These are phyloP conservation scores for Hygrocybe punicea DNA, from an alignment of 768 basidiomycete species.

Conservation along the genomic window DNA sequence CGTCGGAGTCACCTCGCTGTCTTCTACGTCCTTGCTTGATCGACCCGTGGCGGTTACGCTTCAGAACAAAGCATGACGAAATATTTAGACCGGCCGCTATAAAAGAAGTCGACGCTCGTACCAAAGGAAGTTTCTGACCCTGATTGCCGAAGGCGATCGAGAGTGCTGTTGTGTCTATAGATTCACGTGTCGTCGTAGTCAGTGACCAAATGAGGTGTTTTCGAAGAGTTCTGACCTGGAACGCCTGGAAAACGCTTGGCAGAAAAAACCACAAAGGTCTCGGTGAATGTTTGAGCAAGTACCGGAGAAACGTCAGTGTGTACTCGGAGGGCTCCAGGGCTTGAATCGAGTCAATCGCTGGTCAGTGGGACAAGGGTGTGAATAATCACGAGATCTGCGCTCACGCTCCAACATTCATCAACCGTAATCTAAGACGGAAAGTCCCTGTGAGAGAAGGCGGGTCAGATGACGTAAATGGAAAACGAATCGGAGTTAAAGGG, in stretches of 20 bases:
- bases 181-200: conserved; percentile 16
- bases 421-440: conserved; percentile 80
- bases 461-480: conserved; percentile 9
- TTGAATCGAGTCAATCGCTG: conserved; percentile 30
- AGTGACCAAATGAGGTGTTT: background rate
- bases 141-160: conserved; percentile 88
- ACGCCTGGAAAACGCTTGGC: conserved; percentile 96
- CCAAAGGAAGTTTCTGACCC: conserved; percentile 85
- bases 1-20: conserved; percentile 61
- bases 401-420: conserved; percentile 91
- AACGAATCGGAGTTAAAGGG: conserved; percentile 7
- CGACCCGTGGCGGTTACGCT: conserved; percentile 82
- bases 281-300: conserved; percentile 79
- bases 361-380: conserved; percentile 14
- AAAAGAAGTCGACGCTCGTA: conserved; percentile 60
- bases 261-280: conserved; percentile 82
- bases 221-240: conserved; percentile 54
- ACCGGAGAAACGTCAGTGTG: conserved; percentile 71
- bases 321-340: conserved; percentile 60
- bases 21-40: conserved; percentile 64
- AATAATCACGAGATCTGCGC: conserved; percentile 33
- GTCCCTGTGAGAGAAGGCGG: conserved; percentile 48
- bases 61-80: conserved; percentile 16
- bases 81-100: conserved; percentile 43
- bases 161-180: conserved; percentile 77